Evolutionary conservation across 768 basidiomycete genomes (phyloP), one percentile per base, ranked within the genome.

Genomic region (Rubroboletus pulcherrimus): DNA sequence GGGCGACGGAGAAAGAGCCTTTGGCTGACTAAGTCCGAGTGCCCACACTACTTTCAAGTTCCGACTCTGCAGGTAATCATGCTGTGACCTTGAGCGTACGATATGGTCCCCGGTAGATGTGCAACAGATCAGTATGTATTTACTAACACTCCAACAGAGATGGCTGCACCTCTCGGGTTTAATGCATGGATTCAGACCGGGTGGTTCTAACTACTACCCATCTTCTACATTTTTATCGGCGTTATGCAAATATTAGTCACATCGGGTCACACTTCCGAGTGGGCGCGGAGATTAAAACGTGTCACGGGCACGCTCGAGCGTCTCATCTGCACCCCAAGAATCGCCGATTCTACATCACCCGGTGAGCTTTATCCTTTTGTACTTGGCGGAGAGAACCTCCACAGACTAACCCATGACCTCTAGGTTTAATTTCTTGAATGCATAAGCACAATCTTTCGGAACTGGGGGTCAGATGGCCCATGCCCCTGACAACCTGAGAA

Each of bases 1-100:
- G 54, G 66, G 66, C 59, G 56, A 59, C 44, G 37, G 47, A 55
- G 60, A 65, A 70, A 69, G 59, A 38, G 53, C 30, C 31, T 17
- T 53, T 26, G 34, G 66, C 49, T 70, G 64, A 72, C 71, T 58
- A 70, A 70, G 38, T 10, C 21, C 1, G 2, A 29, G 26, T 43
- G 7, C 21, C 15, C 12, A 31, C 5, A 42, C 29, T 5, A 37
- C 17, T 58, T 70, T 71, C 37, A 53, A 65, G 14, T 57, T 59
- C 68, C 67, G 68, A 61, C 42, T 11, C 11, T 7, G 31, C 14
- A 29, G 9, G 29, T 19, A 33, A 33, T 15, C 19, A 33, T 1
- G 31, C 31, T 17, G 21, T 21, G 21, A 21, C 21, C 21, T 21
- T 21, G 21, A 21, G 21, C 2, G 21, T 21, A 21, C 21, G 21